Base-by-base conservation (phyloP, 2,329 filamentous ascomycete genomes). In the Paramyrothecium sp. region DNA sequence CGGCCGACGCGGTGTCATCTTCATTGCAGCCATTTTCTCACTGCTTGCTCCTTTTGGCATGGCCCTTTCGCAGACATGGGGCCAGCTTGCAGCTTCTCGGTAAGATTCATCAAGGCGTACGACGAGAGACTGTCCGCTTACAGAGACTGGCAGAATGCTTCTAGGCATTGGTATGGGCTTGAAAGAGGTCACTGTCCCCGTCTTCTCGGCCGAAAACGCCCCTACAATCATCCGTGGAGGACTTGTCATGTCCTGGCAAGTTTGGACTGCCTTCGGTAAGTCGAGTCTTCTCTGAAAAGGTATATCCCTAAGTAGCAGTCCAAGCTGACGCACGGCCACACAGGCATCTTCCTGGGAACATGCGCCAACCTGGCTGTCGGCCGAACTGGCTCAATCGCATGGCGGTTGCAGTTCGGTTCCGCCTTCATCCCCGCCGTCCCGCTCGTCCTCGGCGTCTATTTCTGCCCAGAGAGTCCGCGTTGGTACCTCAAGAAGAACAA, bases 401-500 rank as follows among this genome's bases (percentile, higher is more conserved):
- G 87, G 88, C 76, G 87, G 44, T 73, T 89, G 22, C 85, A 88
- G 65, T 72, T 89, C 7, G 86, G 80, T 11, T 87, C 86, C 2
- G 85, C 88, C 2, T 85, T 89, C 53, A 81, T 89, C 38, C 87
- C 87, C 1, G 85, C 86, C 0, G 70, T 90, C 2, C 85, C 86
- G 8, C 74, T 90, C 4, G 67, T 87, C 11, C 17, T 85, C 0
- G 72, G 76, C 12, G 75, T 88, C 23, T 89, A 76, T 61, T 79
- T 87, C 61, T 88, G 85, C 61, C 86, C 86, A 0, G 85, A 89
- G 65, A 87, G 84, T 2, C 86, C 87, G 3, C 79, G 86, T 54
- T 90, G 86, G 86, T 83, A 80, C 55, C 82, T 89, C 69, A 87
- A 87, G 67, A 88, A 87, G 65, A 77, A 77, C 13, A 76, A 75